Base-by-base conservation (phyloP, 345 rosid species). In the Salix koriyanagi region DNA sequence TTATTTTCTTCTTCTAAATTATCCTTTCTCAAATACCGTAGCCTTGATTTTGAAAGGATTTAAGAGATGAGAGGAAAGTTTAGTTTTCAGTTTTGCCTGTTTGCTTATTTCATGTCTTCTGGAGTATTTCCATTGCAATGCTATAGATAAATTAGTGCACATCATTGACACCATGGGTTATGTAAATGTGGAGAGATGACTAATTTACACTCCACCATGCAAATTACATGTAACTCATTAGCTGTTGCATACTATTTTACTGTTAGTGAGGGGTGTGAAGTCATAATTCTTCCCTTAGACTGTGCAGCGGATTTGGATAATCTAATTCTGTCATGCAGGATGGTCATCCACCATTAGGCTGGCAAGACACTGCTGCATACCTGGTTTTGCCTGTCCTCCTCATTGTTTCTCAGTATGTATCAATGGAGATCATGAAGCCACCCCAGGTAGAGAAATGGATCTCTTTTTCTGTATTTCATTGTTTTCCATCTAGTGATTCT, bases 381-480 rank as follows among this genome's bases (percentile, higher is more conserved):
- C 93, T 96, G 80, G 99, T 96, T 84, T 87, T 96, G 76, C 99
- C 99, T 69, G 92, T 96, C 75, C 97, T 93, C 37, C 98, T 96
- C 65, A 89, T 96, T 65, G 87, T 52, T 80, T 93, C 98, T 50
- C 99, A 96, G 73, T 96, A 83, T 72, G 90, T 90, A 50, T 96
- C 99, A 6, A 96, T 96, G 99, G 99, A 96, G 87, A 82, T 96
- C 74, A 96, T 96, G 99, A 96, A 96, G 84, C 97, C 99, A 77
- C 97, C 99, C 76, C 98, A 96, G 91, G 99, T 92, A 71, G 90
- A 83, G 67, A 73, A 42, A 71, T 8, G 62, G n/a, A 21, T 73
- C 70, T 67, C 76, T 71, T 70, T 70, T 77, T 26, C 32, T 78
- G 77, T 37, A 16, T 25, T 6, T 61, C 76, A 67, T 0, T 34